These are phyloP conservation scores for Immersiporthe knoxdaviesiana DNA, from an alignment of 2,329 filamentous ascomycete species.

Conservation along the genomic window DNA sequence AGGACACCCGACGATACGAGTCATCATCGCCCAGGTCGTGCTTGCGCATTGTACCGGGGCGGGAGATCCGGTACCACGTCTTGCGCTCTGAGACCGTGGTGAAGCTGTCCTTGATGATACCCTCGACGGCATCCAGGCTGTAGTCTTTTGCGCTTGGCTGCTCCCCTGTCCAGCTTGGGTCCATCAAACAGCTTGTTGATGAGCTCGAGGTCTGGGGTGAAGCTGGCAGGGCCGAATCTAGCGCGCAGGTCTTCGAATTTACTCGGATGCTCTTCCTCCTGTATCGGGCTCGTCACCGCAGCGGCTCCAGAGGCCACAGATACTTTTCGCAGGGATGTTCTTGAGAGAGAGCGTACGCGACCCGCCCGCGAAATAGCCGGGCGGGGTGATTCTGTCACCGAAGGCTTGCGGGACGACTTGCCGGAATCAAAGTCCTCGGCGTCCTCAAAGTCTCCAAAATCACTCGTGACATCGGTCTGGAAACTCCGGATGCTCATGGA, in stretches of 20 bases:
- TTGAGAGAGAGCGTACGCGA: conserved; percentile 20
- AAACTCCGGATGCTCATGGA: conserved; percentile 19
- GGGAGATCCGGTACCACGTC: conserved; percentile 67
- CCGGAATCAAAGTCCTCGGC: conserved; percentile 22
- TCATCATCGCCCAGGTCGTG: conserved; percentile 62
- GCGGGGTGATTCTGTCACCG: conserved; percentile 19
- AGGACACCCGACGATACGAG: conserved; percentile 62
- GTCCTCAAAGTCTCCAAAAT: conserved; percentile 41
- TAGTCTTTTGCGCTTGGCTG: conserved; percentile 27
- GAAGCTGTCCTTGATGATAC: conserved; percentile 56
- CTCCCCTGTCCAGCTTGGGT: conserved; percentile 37
- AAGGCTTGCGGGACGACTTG: conserved; percentile 22
- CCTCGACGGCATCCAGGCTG: conserved; percentile 46
- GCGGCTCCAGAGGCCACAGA: neutral
- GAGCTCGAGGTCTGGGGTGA: conserved; percentile 32
- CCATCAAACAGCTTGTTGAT: conserved; percentile 43
- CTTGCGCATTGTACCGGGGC: conserved; percentile 60
- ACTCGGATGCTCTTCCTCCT: conserved; percentile 10
- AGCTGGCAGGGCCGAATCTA: conserved; percentile 37
- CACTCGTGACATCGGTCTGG: conserved; percentile 30
- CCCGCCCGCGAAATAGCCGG: conserved; percentile 12
- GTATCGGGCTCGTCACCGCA: conserved; percentile 9
- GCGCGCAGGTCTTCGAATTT: conserved; percentile 33
- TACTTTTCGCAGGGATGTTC: conserved; percentile 2
- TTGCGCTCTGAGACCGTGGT: conserved; percentile 61